These are phyloP conservation scores for Gomphus bonarii DNA, from an alignment of 1,284 basidiomycete species.

Conservation along the genomic window DNA sequence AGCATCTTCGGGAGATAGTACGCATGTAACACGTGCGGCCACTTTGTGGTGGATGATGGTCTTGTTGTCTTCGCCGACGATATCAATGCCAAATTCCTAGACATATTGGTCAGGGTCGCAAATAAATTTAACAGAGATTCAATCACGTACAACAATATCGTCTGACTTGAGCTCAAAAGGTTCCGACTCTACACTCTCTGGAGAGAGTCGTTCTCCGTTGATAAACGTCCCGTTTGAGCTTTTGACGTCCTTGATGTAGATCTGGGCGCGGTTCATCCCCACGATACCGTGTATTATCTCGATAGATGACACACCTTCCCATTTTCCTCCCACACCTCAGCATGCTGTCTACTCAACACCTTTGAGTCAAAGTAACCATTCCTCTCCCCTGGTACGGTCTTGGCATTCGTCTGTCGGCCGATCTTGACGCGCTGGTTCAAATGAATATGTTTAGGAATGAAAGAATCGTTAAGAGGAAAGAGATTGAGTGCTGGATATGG, in stretches of 20 bases:
- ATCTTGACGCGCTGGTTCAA: slow-evolving; percentile 84
- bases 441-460: slow-evolving; percentile 91
- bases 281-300: neutral
- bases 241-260: slow-evolving; percentile 98
- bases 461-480: slow-evolving; percentile 94
- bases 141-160: slow-evolving; percentile 68
- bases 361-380: slow-evolving; percentile 99
- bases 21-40: slow-evolving; percentile 85
- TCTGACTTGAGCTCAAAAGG: slow-evolving; percentile 92
- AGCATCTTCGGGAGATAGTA: slow-evolving; percentile 81
- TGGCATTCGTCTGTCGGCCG: slow-evolving; percentile 95
- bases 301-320: slow-evolving; percentile 53
- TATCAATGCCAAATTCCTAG: slow-evolving; percentile 98
- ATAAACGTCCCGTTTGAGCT: slow-evolving; percentile 98
- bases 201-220: slow-evolving; percentile 86
- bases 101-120: neutral
- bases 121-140: slow-evolving; percentile 1
- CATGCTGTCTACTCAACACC: slow-evolving; percentile 91
- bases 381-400: slow-evolving; percentile 88
- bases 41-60: slow-evolving; percentile 98
- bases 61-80: slow-evolving; percentile 97
- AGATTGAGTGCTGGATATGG: slow-evolving; percentile 73
- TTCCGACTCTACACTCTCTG: slow-evolving; percentile 87
- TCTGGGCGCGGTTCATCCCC: slow-evolving; percentile 35
- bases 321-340: slow-evolving; percentile 94